phyloP scores from a whole-genome alignment of 192 early-diverging fungal genomes.

The Diversispora eburnea region DNA sequence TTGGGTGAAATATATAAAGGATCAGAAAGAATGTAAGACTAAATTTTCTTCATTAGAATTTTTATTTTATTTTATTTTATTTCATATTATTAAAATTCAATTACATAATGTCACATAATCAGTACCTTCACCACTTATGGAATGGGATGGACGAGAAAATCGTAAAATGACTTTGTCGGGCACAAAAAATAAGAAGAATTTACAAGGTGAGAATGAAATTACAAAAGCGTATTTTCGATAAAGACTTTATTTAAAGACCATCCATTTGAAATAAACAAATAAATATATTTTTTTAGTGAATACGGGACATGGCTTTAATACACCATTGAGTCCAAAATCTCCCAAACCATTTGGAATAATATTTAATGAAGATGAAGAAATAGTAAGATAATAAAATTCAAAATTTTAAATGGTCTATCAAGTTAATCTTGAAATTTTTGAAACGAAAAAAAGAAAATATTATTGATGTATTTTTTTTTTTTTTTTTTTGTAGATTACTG shows the following conservation, averaged over 20 bases:
- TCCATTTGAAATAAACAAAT: background rate
- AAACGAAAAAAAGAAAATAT: background rate
- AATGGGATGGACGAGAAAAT: conserved; percentile 14
- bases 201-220: conserved; percentile 31
- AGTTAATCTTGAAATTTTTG: background rate
- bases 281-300: conserved; percentile 5
- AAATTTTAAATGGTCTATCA: too few relatives aligned
- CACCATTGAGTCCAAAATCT: conserved; percentile 9
- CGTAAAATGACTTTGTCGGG: background rate
- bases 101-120: too few relatives aligned
- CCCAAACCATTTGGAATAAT: conserved; percentile 7
- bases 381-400: conserved; percentile 37
- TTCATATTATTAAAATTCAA: background rate
- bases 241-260: too few relatives aligned
- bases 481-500: conserved; percentile 42
- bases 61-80: background rate
- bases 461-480: conserved; percentile 3
- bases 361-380: conserved; percentile 41
- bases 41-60: background rate
- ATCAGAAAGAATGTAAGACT: conserved; percentile 50
- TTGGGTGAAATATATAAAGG: conserved; percentile 52
- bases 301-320: background rate
- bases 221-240: background rate
- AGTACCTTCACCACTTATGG: conserved; percentile 23
- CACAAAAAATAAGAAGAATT: conserved; percentile 33